Evolutionary conservation across 192 early-diverging fungal species (phyloP).

Genomic region (Coemansia sp.): DNA sequence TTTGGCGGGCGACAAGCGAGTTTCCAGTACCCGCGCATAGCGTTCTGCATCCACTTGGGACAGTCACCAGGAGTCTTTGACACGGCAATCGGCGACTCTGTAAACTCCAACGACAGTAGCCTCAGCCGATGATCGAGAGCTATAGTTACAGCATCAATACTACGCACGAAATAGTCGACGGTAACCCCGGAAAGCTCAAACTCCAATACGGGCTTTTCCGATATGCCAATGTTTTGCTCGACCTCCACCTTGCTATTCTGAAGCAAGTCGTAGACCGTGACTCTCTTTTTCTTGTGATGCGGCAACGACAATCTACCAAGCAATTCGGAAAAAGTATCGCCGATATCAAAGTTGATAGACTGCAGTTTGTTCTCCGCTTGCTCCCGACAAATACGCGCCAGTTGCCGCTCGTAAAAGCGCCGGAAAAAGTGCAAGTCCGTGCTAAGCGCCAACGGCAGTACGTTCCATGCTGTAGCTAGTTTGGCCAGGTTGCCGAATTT

Average conservation of each 20-base stretch:
- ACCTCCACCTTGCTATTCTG: slow-evolving; percentile 53
- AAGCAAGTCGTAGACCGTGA: slow-evolving; percentile 46
- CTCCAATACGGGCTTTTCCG: slow-evolving; percentile 26
- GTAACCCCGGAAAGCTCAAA: slow-evolving; percentile 41
- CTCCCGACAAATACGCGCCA: slow-evolving; percentile 51
- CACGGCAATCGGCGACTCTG: slow-evolving; percentile 34
- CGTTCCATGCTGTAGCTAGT: slow-evolving; percentile 50
- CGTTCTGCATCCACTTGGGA: slow-evolving; percentile 55
- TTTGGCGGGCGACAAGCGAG: slow-evolving; percentile 37
- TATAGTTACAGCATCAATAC: slow-evolving; percentile 53
- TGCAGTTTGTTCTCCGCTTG: slow-evolving; percentile 55
- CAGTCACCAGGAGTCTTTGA: slow-evolving; percentile 20
- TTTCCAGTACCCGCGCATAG: slow-evolving; percentile 57
- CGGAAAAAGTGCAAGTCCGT: slow-evolving; percentile 42
- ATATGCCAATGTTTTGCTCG: slow-evolving; percentile 16
- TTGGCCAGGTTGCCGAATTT: slow-evolving; percentile 31
- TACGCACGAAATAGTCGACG: slow-evolving; percentile 44
- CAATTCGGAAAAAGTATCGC: slow-evolving; percentile 49
- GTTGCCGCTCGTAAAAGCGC: slow-evolving; percentile 46
- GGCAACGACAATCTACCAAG: slow-evolving; percentile 28
- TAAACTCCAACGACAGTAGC: slow-evolving; percentile 33
- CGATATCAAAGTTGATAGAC: slow-evolving; percentile 53
- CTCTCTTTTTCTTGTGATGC: slow-evolving; percentile 27
- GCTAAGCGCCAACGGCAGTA: slow-evolving; percentile 46
- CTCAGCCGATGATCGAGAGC: slow-evolving; percentile 50